phyloP scores from a whole-genome alignment of 306 rosid genomes.

The Cicer judaicum region DNA sequence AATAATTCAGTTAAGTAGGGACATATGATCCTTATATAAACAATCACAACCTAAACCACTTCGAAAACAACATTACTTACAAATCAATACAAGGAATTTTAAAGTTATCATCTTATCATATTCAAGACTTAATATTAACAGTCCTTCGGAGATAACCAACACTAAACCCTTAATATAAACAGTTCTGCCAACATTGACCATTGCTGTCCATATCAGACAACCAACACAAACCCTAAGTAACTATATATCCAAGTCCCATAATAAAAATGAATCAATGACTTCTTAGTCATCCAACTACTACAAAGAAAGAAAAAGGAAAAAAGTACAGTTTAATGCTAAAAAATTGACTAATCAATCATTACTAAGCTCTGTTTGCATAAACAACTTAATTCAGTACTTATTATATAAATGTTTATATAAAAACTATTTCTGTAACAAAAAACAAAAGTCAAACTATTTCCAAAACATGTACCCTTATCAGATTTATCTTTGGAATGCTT shows the following conservation, averaged over 20 bases:
- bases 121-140: conserved; percentile 16
- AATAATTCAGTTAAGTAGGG: conserved; percentile 3
- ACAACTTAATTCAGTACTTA: too few species aligned
- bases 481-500: conserved; percentile 64
- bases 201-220: background rate
- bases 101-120: conserved; percentile 18
- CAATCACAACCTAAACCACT: conserved; percentile 20
- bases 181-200: too few species aligned
- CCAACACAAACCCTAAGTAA: conserved; percentile 1
- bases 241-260: background rate
- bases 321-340: conserved; percentile 8
- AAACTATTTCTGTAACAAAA: too few species aligned
- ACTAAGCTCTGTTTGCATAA: background rate
- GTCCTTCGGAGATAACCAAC: too few species aligned
- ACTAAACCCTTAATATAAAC: too few species aligned
- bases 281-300: background rate
- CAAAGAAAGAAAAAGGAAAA: conserved; percentile 23
- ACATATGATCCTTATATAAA: conserved; percentile 1
- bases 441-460: too few species aligned
- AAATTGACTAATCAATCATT: background rate
- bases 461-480: conserved; percentile 39
- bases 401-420: too few species aligned
- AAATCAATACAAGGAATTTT: background rate
- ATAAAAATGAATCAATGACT: conserved; percentile 27
- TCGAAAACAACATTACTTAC: conserved; percentile 1